Evolutionary conservation across 306 rosid genomes (phyloP), one percentile per base, ranked within the genome.

Genomic region (Cucurbita maxima): DNA sequence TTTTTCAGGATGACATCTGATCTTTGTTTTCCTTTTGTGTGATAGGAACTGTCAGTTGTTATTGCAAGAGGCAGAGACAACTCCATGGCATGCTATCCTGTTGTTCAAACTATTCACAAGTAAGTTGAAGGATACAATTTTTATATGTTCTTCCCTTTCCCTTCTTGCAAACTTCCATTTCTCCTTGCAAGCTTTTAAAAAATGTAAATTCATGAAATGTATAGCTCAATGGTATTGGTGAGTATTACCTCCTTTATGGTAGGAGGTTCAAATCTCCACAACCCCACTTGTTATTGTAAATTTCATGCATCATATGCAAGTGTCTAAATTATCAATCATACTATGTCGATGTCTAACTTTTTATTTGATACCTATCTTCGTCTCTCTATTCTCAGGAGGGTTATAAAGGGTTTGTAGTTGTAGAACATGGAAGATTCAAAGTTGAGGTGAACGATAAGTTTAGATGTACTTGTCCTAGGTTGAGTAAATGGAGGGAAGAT

Each of bases 51-150:
- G 73, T 90, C 97, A 3, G 96, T 91, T 79, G 82, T 94, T 85
- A 96, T 91, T 53, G 91, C 84, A 4, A 89, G 96, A 82, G 96
- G 96, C 77, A 87, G 90, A 86, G 96, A 94, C 83, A 78, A 79
- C 81, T 85, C 90, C 34, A 84, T 89, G 78, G 63, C 79, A 53
- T 89, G 96, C 82, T 94, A 88, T 77, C 91, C 99, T 47, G 92
- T 87, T 41, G 97, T 94, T 75, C 97, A 91, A 89, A 91, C 97
- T 73, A 86, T 91, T 79, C 99, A 94, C 84, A 91, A 83, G 99
- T 90, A 94, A 86, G 78, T 57, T 81, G 76, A 69, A 54, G 34
- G 51, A 60, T 48, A 62, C 55, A 7, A 15, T 55, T 64, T 78
- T 56, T 13, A 14, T 36, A 30, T 37, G 40, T 38, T 16, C 52